These are phyloP conservation scores for Pythium biforme DNA, from an alignment of 352 stramenopile species.

Conservation along the genomic window DNA sequence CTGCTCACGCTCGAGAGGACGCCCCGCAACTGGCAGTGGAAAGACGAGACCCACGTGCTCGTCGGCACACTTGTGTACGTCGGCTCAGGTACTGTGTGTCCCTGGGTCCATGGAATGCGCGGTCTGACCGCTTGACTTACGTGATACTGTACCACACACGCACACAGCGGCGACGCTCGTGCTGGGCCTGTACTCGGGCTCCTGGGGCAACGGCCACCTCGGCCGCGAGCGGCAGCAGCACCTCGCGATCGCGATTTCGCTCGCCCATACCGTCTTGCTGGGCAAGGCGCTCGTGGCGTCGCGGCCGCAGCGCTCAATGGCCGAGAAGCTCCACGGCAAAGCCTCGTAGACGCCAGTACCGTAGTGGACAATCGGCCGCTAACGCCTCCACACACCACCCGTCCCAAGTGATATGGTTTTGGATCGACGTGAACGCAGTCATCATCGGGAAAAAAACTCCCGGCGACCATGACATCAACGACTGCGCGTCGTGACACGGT, in stretches of 20 bases:
- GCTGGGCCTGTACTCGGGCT: slow-evolving; percentile 48
- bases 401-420: too few relatives aligned
- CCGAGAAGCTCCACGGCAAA: slow-evolving; percentile 17
- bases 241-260: slow-evolving; percentile 44
- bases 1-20: slow-evolving; percentile 60
- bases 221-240: slow-evolving; percentile 40
- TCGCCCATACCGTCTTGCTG: slow-evolving; percentile 51
- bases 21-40: slow-evolving; percentile 65
- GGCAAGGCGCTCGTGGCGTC: slow-evolving; percentile 24
- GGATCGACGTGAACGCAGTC: background rate
- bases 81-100: slow-evolving; percentile 30
- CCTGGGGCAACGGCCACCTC: slow-evolving; percentile 38
- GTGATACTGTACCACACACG: background rate
- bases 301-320: slow-evolving; percentile 8
- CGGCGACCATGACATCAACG: slow-evolving; percentile 6
- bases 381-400: too few relatives aligned
- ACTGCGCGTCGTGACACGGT: background rate
- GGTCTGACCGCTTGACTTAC: too few relatives aligned
- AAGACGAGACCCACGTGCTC: slow-evolving; percentile 65
- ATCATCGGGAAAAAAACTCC: background rate
- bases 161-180: slow-evolving; percentile 40
- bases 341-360: too few relatives aligned
- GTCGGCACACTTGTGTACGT: slow-evolving; percentile 62
- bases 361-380: too few relatives aligned
- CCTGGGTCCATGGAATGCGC: too few relatives aligned